Percentiles rank a stretch among this genome's conserved stretches.
These are phyloP conservation scores for Dunaliella sp. DNA, from an alignment of 139 green algal species.

Conservation along the genomic window DNA sequence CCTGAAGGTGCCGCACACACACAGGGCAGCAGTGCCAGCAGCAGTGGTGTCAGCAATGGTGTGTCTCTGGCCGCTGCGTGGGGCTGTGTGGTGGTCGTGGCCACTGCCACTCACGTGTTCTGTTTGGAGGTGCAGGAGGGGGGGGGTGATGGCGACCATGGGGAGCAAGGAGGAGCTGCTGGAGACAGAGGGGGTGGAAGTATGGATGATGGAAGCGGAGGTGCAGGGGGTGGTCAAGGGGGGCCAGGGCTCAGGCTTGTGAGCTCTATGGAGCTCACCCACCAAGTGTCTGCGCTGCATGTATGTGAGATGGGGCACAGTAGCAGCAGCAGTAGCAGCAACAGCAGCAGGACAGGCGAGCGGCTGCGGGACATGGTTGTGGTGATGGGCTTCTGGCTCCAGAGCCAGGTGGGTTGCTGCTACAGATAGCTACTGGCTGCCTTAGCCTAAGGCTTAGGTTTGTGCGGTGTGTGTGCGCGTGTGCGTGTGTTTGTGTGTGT, in stretches of 20 bases:
- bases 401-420: constrained; percentile 6
- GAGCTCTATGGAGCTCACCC: neutral
- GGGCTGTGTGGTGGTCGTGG: neutral
- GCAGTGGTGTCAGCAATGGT: neutral
- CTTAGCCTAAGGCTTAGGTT: no score
- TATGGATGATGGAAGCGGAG: no score
- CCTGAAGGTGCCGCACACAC: constrained; percentile 12
- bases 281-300: constrained; percentile 10
- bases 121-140: neutral
- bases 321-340: neutral
- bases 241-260: neutral
- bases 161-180: neutral
- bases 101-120: neutral
- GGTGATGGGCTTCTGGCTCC: constrained; percentile 21
- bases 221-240: no score
- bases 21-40: neutral
- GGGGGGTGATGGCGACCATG: no score
- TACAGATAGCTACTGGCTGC: no score
- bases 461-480: no score
- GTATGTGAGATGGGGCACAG: neutral
- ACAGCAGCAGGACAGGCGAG: neutral
- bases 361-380: neutral
- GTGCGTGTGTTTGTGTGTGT: no score
- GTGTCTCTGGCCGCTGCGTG: constrained; percentile 12
- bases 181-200: neutral